Base-by-base conservation (phyloP, 2,329 filamentous ascomycete genomes). In the Calonectria hawksworthii region DNA sequence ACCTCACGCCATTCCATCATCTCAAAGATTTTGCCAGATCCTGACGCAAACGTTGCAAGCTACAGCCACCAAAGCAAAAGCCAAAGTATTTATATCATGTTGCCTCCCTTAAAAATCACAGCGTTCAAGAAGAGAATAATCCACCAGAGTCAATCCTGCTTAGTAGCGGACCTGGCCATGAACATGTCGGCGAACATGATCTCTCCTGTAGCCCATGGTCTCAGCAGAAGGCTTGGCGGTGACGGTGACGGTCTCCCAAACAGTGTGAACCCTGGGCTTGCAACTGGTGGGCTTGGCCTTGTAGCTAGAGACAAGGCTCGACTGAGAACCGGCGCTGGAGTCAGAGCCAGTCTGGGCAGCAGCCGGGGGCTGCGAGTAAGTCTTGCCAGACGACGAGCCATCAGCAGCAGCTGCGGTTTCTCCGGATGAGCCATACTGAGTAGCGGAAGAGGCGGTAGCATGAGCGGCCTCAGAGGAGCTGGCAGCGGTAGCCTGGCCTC, bases 241-340 rank as follows among this genome's bases (percentile, higher is more conserved):
- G 34, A 89, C 85, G 13, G 88, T 88, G 16, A 88, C 84, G 3
- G 88, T 88, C 78, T 88, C 84, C 80, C 83, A 88, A 68, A 89
- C 84, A 30, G 86, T 89, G 71, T 81, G 81, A 50, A 78, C 78
- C 54, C 79, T 83, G 72, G 82, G 76, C 30, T 78, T 76, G 68
- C 82, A 83, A 63, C 79, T 74, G 23, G 77, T 78, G 21, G 78
- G 74, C 32, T 72, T 79, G 34, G 69, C 73, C 56, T 77, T 52
- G 54, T 75, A 75, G 56, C 73, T 74, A n/a, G 74, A 73, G 38
- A 76, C 41, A n/a, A 32, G 68, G 11, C 76, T 79, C 21, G 78
- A 73, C 70, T 79, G 75, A 11, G 75, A 63, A 21, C 56, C 69
- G 23, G 67, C 74, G n/a, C 77, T 69, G 3, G 80, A 80, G 8